Evolutionary conservation across 2,329 filamentous ascomycete genomes (phyloP), one percentile per base, ranked within the genome.

Genomic region (Colletotrichum lupini): DNA sequence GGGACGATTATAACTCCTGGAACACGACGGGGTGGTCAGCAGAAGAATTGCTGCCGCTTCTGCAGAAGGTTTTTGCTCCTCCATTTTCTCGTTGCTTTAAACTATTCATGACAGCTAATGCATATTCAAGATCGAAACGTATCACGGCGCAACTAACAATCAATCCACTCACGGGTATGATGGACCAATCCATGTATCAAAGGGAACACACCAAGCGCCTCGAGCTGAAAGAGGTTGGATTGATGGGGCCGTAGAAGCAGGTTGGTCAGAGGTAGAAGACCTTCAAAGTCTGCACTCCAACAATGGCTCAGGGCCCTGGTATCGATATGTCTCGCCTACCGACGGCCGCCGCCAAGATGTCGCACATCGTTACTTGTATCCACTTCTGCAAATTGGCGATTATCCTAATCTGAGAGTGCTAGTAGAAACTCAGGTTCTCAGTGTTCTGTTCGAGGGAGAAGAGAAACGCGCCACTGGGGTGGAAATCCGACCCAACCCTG

Each of bases 121-220:
- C 12, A 7, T 30, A 24, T 57, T 37, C 59, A 66, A 85, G 83
- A 78, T 87, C 14, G 87, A 89, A 77, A 88, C 83, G 1, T 89
- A 86, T 73, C 82, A 85, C 65, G 85, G 84, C 8, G 78, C 80
- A 22, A 85, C 83, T 68, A 78, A 81, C 2, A 81, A 82, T 46
- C 79, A 79, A 12, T 67, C 68, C 4, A 75, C 74, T 2, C 88
- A 90, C 74, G 88, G 88, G 3, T 77, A 83, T 57, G 79, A 84
- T 52, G 87, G 88, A 0, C 87, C 87, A 0, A 82, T 89, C 42
- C 79, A 87, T 59, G 79, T 90, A 24, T 86, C 84, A 1, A 82
- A 83, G 55, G 86, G 88, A 58, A 85, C 84, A 0, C 87, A 82
- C 75, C 76, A 80, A 49, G 80, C 79, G 5, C 82, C 80, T 35